Evolutionary conservation across 2,329 filamentous ascomycete species (phyloP).

Genomic region (Neofusicoccum laricinum): DNA sequence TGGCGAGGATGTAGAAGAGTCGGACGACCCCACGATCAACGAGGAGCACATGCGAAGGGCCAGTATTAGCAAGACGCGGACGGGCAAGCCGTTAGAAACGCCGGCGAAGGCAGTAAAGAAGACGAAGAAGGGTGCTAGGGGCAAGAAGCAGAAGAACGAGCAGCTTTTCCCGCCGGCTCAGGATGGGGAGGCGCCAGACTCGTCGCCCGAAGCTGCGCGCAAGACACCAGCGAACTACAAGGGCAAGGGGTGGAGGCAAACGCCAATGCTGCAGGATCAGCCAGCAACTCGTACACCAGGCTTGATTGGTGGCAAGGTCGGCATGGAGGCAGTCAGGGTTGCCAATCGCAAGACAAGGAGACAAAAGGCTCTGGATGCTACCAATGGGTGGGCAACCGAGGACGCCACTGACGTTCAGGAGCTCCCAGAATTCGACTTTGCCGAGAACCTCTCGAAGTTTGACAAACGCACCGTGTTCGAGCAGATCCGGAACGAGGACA

Average conservation of each 20-base stretch:
- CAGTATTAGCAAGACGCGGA: slow-evolving; percentile 40
- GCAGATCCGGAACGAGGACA: slow-evolving; percentile 85
- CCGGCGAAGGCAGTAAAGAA: slow-evolving; percentile 42
- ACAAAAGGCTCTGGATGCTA: slow-evolving; percentile 51
- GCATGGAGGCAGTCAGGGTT: slow-evolving; percentile 33
- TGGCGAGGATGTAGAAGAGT: slow-evolving; percentile 32
- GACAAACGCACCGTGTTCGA: slow-evolving; percentile 91
- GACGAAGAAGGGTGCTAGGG: slow-evolving; percentile 44
- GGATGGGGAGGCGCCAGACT: slow-evolving; percentile 28
- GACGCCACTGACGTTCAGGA: slow-evolving; percentile 94
- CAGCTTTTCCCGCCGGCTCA: slow-evolving; percentile 25
- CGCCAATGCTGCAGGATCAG: slow-evolving; percentile 62
- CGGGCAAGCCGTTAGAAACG: slow-evolving; percentile 38
- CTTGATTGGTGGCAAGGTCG: slow-evolving; percentile 37
- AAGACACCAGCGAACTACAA: slow-evolving; percentile 41
- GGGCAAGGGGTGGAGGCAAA: slow-evolving; percentile 66
- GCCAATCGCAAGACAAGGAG: slow-evolving; percentile 44
- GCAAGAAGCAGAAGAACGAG: slow-evolving; percentile 41
- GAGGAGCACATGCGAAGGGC: slow-evolving; percentile 29
- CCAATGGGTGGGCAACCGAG: slow-evolving; percentile 92
- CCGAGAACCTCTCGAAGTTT: slow-evolving; percentile 85
- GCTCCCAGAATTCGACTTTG: slow-evolving; percentile 92
- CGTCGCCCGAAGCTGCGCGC: slow-evolving; percentile 28
- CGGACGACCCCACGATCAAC: slow-evolving; percentile 30
- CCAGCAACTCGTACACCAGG: slow-evolving; percentile 40